Evolutionary conservation across 192 early-diverging fungal species (phyloP).

Genomic region (Coemansia sp.): DNA sequence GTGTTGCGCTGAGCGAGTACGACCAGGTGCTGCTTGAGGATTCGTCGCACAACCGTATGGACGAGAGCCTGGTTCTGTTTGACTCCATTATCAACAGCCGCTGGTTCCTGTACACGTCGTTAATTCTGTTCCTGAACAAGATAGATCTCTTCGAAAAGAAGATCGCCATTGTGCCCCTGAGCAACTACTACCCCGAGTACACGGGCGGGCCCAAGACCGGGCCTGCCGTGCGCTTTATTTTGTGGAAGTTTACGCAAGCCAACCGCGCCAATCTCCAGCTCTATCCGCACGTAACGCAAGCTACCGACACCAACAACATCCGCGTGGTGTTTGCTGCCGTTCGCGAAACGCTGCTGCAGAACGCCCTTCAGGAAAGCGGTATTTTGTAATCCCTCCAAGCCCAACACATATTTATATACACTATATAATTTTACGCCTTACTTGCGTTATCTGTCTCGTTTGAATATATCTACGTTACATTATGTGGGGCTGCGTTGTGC

Average conservation of each 20-base stretch:
- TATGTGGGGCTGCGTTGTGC: no score
- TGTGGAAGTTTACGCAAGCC: conserved; percentile 84
- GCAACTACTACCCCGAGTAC: conserved; percentile 88
- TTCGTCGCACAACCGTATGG: conserved; percentile 83
- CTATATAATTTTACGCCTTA: background rate
- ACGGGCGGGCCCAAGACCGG: conserved; percentile 70
- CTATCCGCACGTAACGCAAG: conserved; percentile 88
- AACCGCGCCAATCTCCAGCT: conserved; percentile 81
- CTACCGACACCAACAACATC: conserved; percentile 89
- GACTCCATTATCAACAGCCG: conserved; percentile 90
- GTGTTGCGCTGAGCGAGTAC: conserved; percentile 90
- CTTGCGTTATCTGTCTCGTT: background rate
- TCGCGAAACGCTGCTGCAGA: conserved; percentile 89
- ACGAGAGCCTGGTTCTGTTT: conserved; percentile 86
- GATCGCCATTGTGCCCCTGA: conserved; percentile 70
- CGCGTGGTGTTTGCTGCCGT: conserved; percentile 89
- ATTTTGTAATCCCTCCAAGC: conserved; percentile 53
- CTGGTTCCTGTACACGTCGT: conserved; percentile 89
- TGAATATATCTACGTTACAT: no score
- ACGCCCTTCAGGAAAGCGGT: conserved; percentile 75
- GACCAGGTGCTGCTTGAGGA: conserved; percentile 91
- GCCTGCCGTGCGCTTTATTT: conserved; percentile 83
- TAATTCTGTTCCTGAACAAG: conserved; percentile 94
- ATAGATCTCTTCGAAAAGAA: conserved; percentile 86
- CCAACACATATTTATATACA: background rate